These are phyloP conservation scores for Syzygium syzygioides DNA, from an alignment of 441 rosid species.

Conservation along the genomic window DNA sequence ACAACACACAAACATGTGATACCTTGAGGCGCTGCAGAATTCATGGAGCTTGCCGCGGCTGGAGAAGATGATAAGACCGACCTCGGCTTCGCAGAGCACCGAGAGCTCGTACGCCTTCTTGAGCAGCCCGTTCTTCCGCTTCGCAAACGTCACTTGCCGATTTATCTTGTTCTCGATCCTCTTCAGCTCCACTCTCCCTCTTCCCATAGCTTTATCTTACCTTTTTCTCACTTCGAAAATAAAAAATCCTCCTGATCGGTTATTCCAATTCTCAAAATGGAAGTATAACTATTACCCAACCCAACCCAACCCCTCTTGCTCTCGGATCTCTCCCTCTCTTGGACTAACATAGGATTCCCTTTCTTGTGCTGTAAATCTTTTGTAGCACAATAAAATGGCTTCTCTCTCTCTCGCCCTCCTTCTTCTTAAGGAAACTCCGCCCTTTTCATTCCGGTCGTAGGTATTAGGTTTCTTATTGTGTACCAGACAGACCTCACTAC, in stretches of 20 bases:
- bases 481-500: background rate
- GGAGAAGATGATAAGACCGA: slow-evolving; percentile 86
- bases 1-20: background rate
- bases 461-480: background rate
- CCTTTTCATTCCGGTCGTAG: background rate
- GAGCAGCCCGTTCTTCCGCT: slow-evolving; percentile 89
- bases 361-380: background rate
- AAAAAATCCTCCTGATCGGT: background rate
- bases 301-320: background rate
- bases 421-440: background rate
- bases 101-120: slow-evolving; percentile 92
- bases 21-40: slow-evolving; percentile 81
- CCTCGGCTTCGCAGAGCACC: slow-evolving; percentile 83
- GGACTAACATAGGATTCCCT: background rate
- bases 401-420: background rate
- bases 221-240: background rate
- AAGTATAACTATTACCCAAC: background rate
- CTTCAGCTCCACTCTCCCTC: slow-evolving; percentile 88
- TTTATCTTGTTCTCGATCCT: slow-evolving; percentile 92
- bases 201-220: slow-evolving; percentile 46
- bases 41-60: slow-evolving; percentile 86
- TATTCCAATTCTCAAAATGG: background rate
- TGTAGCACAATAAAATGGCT: background rate
- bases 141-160: slow-evolving; percentile 82
- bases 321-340: background rate